phyloP scores from a whole-genome alignment of 495 filamentous ascomycete species.

The Bacidia gigantensis region DNA sequence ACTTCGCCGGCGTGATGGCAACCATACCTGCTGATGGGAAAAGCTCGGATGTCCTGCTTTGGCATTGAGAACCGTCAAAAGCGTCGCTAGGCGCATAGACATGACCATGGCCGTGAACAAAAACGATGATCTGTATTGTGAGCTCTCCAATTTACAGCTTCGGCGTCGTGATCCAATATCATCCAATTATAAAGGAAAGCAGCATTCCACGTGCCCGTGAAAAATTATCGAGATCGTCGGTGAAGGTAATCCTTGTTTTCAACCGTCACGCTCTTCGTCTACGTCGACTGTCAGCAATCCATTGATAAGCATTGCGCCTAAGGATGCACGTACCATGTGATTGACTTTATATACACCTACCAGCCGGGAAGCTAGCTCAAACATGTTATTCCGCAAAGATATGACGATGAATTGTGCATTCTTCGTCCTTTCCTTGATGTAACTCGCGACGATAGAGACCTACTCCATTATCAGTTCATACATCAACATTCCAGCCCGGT shows the following conservation, averaged over 20 bases:
- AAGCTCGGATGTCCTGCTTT: too few relatives aligned
- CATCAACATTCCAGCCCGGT: not conserved
- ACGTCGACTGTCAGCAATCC: constrained; percentile 5
- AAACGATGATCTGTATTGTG: not conserved
- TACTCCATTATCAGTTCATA: constrained; percentile 20
- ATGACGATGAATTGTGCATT: constrained; percentile 99
- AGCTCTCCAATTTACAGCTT: not conserved
- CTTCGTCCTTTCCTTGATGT: constrained; percentile 98
- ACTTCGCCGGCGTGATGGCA: not conserved
- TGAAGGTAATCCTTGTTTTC: constrained; percentile 77
- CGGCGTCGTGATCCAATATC: not conserved
- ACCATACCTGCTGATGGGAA: not conserved
- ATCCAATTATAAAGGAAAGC: not conserved
- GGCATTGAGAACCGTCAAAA: too few relatives aligned
- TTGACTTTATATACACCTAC: constrained; percentile 99
- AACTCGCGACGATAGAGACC: constrained; percentile 96
- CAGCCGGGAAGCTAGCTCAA: constrained; percentile 84
- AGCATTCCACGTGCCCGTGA: not conserved
- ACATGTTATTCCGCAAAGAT: constrained; percentile 97
- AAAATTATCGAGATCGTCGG: constrained; percentile 20
- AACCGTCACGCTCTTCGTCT: constrained; percentile 89
- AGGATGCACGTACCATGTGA: constrained; percentile 59
- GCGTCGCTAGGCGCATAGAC: not conserved
- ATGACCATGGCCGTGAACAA: not conserved
- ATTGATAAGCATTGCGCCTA: not conserved